Evolutionary conservation across 2,329 filamentous ascomycete genomes (phyloP).

Genomic region (Phyllosticta citriasiana): DNA sequence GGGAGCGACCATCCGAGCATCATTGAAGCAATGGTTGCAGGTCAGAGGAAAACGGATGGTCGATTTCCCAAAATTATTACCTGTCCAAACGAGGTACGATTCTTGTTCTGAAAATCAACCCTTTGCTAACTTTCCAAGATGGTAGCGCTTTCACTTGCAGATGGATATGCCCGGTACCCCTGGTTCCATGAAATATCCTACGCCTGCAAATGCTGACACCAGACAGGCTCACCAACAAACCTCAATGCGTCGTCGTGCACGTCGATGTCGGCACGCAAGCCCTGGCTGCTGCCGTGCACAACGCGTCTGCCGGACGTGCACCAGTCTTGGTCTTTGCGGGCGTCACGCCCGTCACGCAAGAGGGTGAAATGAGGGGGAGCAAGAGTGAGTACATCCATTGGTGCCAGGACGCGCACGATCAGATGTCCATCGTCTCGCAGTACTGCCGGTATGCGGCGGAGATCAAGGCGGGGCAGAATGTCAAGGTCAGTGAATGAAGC

Average conservation of each 20-base stretch:
- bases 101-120: neutral
- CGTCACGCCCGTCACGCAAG: slow-evolving; percentile 64
- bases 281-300: slow-evolving; percentile 68
- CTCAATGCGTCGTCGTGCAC: slow-evolving; percentile 68
- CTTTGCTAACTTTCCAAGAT: slow-evolving; percentile 42
- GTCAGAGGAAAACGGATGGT: slow-evolving; percentile 49
- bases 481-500: slow-evolving; percentile 43
- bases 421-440: slow-evolving; percentile 69
- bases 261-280: slow-evolving; percentile 75
- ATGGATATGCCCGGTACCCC: slow-evolving; percentile 53
- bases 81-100: slow-evolving; percentile 62
- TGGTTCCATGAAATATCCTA: too few species aligned
- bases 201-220: neutral
- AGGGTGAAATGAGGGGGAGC: slow-evolving; percentile 63
- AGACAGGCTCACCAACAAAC: slow-evolving; percentile 50
- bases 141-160: slow-evolving; percentile 77
- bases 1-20: slow-evolving; percentile 68
- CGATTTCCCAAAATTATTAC: slow-evolving; percentile 66
- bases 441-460: slow-evolving; percentile 79
- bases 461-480: slow-evolving; percentile 73
- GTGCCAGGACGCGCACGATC: slow-evolving; percentile 76
- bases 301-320: slow-evolving; percentile 62
- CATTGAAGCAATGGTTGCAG: slow-evolving; percentile 71
- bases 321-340: slow-evolving; percentile 73
- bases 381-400: slow-evolving; percentile 78